Base-by-base conservation (phyloP, 2,329 filamentous ascomycete genomes). In the Cadophora malorum region DNA sequence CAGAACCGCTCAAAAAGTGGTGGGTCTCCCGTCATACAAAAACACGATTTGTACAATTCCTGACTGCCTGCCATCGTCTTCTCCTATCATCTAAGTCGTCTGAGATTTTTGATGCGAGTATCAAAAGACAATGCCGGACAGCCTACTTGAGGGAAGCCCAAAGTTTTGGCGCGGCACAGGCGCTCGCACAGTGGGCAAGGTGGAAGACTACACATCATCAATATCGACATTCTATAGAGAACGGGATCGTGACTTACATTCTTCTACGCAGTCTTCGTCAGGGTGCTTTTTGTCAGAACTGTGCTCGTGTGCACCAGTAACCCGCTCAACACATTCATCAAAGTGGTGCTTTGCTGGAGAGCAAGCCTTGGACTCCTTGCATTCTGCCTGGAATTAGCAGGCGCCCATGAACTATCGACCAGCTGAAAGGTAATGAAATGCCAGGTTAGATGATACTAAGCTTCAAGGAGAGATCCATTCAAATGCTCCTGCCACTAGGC, bases 211-310 rank as follows among this genome's bases (percentile, higher is more conserved):
- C n/a, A 63, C 64, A 55, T 41, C 49, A 65, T 73, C 69, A 73
- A 69, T 58, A 56, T 45, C 25, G 35, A 38, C 8, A 28, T 45
- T 28, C 19, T 10, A 4, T 23, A 35, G 33, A 33, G 5, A 19
- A 25, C 16, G 16, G 19, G 56, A 33, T 19, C 4, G n/a, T n/a
- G 12, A 89, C 94, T 83, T 91, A 98, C 96, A 99, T 86, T 99
- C 96, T 86, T 99, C 96, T 75, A 98, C 93, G 78, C 96, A 99
- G 85, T 98, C 94, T 88, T 99, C 96, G 78, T 92, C 89, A 76
- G 90, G 84, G 66, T 85, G 90, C 82, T 90, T 89, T 82, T 86
- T 85, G 76, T 91, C 89, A 4, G 45, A 49, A 73, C 90, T 87
- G 75, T 91, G 88, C 78, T 93, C 88, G 76, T 85, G 77, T 74